Base-by-base conservation (phyloP, 352 stramenopile genomes). In the Phytophthora quininea region DNA sequence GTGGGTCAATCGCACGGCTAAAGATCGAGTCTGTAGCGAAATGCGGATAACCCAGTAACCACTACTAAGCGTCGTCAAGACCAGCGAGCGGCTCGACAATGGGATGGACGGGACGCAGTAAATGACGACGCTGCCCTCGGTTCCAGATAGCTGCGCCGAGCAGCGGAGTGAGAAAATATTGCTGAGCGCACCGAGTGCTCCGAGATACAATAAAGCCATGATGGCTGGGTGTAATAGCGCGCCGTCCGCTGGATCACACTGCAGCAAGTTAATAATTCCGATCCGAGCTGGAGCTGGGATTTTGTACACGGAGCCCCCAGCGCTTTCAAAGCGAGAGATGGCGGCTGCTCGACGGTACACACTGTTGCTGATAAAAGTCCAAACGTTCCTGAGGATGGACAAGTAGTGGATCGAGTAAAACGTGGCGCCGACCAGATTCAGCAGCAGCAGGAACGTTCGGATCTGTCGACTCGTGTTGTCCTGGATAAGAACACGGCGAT, bases 141-240 rank as follows among this genome's bases (percentile, higher is more conserved):
- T 56, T 5, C 57, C 64, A 1, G 62, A 74, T 1, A 80, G 54
- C 30, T 78, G 59, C 1, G 71, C 75, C 0, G 68, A 65, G 38
- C 75, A 83, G 3, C 58, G 60, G 2, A 80, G 62, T 19, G 75
- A 78, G 50, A 83, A 83, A 29, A 80, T 77, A 45, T 83, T 83
- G 64, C 75, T 83, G 1, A 80, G 53, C 32, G 72, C 71, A 1
- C 75, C 75, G 15, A 83, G 55, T 1, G 71, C 69, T 2, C 75
- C 75, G 1, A 83, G 62, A 50, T 83, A 83, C 8, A 83, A 40
- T 45, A 83, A 30, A 3, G 76, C 68, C 58, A 83, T 72, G 0
- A 68, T 79, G 0, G 54, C 64, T 4, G 72, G 66, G 12, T 73
- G 72, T 27, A 77, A 62, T 10, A 84, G n/a, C n/a, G 49, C 73